Evolutionary conservation across 495 filamentous ascomycete species (phyloP).

Genomic region (Penicillium nucicola): DNA sequence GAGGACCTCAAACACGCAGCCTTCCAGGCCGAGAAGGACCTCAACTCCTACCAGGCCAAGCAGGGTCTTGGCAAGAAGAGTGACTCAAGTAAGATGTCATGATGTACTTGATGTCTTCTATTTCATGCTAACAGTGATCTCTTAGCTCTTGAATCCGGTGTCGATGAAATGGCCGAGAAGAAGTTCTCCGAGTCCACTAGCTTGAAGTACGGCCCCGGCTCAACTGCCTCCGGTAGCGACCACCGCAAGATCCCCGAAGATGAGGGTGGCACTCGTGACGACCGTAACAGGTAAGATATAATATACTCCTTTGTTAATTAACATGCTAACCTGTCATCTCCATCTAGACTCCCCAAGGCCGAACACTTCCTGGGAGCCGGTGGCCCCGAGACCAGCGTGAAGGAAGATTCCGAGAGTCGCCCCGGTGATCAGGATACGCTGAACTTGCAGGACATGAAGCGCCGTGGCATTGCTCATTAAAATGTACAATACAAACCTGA

Average conservation of each 20-base stretch:
- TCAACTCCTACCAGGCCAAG: slow-evolving; percentile 53
- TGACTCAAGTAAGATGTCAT: slow-evolving; percentile 41
- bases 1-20: slow-evolving; percentile 38
- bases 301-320: too few species aligned
- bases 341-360: slow-evolving; percentile 38
- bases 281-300: slow-evolving; percentile 39
- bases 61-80: slow-evolving; percentile 39
- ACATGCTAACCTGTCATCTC: slow-evolving; percentile 3
- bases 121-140: slow-evolving; percentile 1
- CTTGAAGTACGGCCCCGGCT: slow-evolving; percentile 46
- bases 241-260: slow-evolving; percentile 47
- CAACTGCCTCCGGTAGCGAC: slow-evolving; percentile 48
- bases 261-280: slow-evolving; percentile 49
- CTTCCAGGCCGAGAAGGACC: slow-evolving; percentile 47
- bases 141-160: slow-evolving; percentile 50
- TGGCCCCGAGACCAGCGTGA: slow-evolving; percentile 50
- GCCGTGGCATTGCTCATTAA: slow-evolving; percentile 21
- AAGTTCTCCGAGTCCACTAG: slow-evolving; percentile 41
- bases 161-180: slow-evolving; percentile 43
- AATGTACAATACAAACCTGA: slow-evolving; percentile 6
- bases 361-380: slow-evolving; percentile 48
- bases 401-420: slow-evolving; percentile 30
- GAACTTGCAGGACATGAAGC: slow-evolving; percentile 28
- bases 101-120: not conserved
- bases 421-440: slow-evolving; percentile 44